Evolutionary conservation across 1,284 basidiomycete genomes (phyloP), one percentile per base, ranked within the genome.

Genomic region (Rhodotorula sp.): DNA sequence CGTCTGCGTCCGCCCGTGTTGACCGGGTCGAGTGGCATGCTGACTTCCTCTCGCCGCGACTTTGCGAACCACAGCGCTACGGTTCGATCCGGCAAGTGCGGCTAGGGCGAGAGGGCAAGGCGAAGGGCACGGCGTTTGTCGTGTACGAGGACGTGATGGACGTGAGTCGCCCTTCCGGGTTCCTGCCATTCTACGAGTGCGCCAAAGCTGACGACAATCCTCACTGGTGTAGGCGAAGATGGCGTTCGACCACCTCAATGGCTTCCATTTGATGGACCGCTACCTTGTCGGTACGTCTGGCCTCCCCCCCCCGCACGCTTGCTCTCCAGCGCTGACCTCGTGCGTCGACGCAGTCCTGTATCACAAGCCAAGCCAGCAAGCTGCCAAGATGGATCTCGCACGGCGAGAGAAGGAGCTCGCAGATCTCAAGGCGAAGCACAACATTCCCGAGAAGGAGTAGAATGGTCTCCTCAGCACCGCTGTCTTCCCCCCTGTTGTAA

Each of bases 221-320:
- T 34, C 5, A 12, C 41, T 9, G 46, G 68, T 17, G 23, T 60
- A 80, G 79, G 82, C 83, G 23, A 97, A 97, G 83, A 94, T 95
- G 79, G 96, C 96, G 1, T 88, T 97, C 67, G 94, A 96, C 80
- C 92, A 97, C 82, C 82, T 99, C 80, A 99, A 99, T 79, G 97
- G 96, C 53, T 99, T 99, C 85, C 96, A 99, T 84, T 83, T 99
- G 73, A 93, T 97, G 84, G 96, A 97, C 82, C 89, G 97, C 48
- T 99, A 99, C 83, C 96, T 99, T 69, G 82, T 84, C 66, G 82
- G 81, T 81, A 63, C 66, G 80, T 78, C 8, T 19, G 27, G 1
- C 9, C 41, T 44, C 49, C 17, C 23, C 44, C 50, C 34, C 12
- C 8, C 61, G 34, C 19, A 42, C 8, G 1, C 9, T 5, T 8